Evolutionary conservation across 2,329 filamentous ascomycete genomes (phyloP), one percentile per base, ranked within the genome.

Genomic region (Aspergillus calidoustus): DNA sequence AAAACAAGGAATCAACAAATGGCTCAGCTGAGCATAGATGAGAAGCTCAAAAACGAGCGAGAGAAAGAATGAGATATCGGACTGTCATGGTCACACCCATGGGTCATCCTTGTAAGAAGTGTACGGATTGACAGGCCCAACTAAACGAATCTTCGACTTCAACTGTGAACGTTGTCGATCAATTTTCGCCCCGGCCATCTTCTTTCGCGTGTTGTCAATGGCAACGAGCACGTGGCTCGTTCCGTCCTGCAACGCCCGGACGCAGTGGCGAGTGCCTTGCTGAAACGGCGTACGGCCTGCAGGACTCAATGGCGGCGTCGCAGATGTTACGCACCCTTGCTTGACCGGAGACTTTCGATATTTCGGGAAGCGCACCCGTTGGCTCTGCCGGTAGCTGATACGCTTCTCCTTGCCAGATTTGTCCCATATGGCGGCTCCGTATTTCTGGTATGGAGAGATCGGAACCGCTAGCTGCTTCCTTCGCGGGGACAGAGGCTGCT

Each of bases 81-180:
- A 44, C 49, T 41, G 25, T 19, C 7, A 31, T 19, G 28, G 30
- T 71, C 59, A 75, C 43, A 74, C 54, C 74, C 74, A 76, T 13
- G 70, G 70, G 65, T 76, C 68, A 30, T 62, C 57, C 38, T 48
- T 58, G 23, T 68, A 70, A 9, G 67, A 66, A 38, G 63, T 67
- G 56, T 73, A 70, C 4, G 73, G 69, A 44, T 77, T 74, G 7
- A 75, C 70, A 13, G 76, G 76, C 4, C 78, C 77, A 34, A 80
- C 69, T 25, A 80, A 30, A 50, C 72, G 75, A 51, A 80, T 81
- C 53, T 76, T 74, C 22, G 76, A 71, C 66, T 80, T 80, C 57
- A 81, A 57, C 53, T 72, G 70, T 55, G 72, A 72, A 38, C 75
- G 71, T 25, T 76, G 68, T 31, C 74, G 75, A 56, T 79, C 74